Evolutionary conservation across 2,329 filamentous ascomycete genomes (phyloP), one percentile per base, ranked within the genome.

Genomic region (Neurospora sp.): DNA sequence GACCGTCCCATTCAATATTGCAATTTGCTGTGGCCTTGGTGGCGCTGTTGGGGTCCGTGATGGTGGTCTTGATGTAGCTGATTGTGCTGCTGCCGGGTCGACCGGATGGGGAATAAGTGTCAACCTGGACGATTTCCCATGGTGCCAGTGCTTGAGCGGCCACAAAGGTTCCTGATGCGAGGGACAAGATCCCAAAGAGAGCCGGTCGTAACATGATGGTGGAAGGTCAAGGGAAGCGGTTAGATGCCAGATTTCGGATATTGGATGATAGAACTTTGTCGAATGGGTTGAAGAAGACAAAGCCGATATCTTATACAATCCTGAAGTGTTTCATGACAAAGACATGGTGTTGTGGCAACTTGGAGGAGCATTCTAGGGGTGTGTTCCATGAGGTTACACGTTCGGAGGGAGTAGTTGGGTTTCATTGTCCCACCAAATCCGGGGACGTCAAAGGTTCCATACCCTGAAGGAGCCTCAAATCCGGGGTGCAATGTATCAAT

Each of bases 51-150:
- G 67, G 70, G 57, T 71, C 71, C 0, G 41, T 67, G 67, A 72
- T 71, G 67, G 70, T 72, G 39, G 67, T 46, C 67, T 72, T 72
- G 41, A 71, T 62, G 23, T 67, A 11, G 69, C 68, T 70, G 19
- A 17, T 66, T 0, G 66, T 62, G 12, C 70, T 68, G 41, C 67
- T 69, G 65, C 57, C 69, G 6, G 67, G 70, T 0, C 70, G 68
- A 11, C 67, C 68, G 17, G 70, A 66, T 12, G 71, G 70, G 6
- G 70, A 69, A 19, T 70, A 72, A 36, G 71, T 71, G 19, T 15
- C 37, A 19, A 72, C 67, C 6, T 38, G 36, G 4, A 43, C 17
- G 28, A 72, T 68, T 17, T 67, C 43, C 71, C 70, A 72, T 8
- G 70, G 71, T 6, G 12, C 23, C 12, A 62, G 23, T 1, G 52